Evolutionary conservation across 2,329 filamentous ascomycete genomes (phyloP), one percentile per base, ranked within the genome.

Genomic region (Ophiostoma himal-ulmi): DNA sequence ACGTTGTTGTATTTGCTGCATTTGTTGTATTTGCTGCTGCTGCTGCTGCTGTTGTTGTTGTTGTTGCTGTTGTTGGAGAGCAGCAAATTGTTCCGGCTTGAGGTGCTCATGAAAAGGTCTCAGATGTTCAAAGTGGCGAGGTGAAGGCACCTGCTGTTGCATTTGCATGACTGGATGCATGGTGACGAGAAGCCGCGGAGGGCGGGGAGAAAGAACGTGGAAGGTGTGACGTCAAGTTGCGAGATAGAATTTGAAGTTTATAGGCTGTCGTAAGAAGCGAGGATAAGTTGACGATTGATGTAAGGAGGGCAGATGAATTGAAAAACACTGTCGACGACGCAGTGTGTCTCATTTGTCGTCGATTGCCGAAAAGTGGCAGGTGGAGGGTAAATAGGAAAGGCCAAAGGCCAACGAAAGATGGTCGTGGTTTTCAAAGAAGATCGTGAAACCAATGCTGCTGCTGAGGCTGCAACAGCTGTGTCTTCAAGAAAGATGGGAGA

Each of bases 91-190:
- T 20, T 77, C 76, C 67, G 75, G 74, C n/a, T 75, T 76, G 66
- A 76, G 73, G 41, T 78, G 76, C 22, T 73, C 73, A 37, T 78
- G 74, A 69, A 77, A 74, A 44, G 75, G 72, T 64, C 76, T 76
- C 69, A 78, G 76, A 66, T 78, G 74, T 72, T 82, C 80, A 75
- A 80, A 77, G 71, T 79, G 80, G 70, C 79, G 77, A 72, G 79
- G 78, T 65, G 79, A 78, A 71, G 81, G 83, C 82, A 84, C 82
- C 81, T 80, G 80, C 75, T 78, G 74, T 81, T 83, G 82, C 80
- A 81, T 82, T 76, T 86, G 84, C 71, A 85, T 77, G 73, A 83
- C 79, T 74, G 84, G 83, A 72, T 85, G 80, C 83, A 72, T 64
- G 71, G 71, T 73, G 39, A 14, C 37, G 62, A n/a, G 71, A 26